A percentile compares a stretch with the other conserved stretches of the same genome.
Evolutionary conservation across 2,329 filamentous ascomycete genomes (phyloP).

Genomic region (Talaromyces sp.): DNA sequence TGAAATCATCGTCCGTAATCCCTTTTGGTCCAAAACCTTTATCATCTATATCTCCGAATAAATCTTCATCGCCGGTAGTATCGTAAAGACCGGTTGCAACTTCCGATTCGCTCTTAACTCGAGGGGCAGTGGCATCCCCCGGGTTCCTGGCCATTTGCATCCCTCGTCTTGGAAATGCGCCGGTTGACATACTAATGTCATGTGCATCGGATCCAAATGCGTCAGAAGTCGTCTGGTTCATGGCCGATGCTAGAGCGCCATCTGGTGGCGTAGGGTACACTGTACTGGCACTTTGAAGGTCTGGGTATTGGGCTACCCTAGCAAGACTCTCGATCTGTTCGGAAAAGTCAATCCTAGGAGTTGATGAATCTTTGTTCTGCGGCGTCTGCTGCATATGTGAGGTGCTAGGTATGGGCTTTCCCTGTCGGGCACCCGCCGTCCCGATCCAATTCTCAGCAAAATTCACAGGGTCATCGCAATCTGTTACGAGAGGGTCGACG

Average conservation of each 20-base stretch:
- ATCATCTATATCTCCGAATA: constrained; percentile 55
- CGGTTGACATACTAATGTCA: constrained; percentile 18
- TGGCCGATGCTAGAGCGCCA: constrained; percentile 32
- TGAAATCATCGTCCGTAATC: constrained; percentile 60
- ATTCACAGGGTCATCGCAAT: constrained; percentile 33
- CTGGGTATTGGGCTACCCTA: constrained; percentile 32
- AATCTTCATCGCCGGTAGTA: constrained; percentile 46
- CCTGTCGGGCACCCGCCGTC: constrained; percentile 20
- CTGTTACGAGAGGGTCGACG: constrained; percentile 13
- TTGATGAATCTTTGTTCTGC: constrained; percentile 19
- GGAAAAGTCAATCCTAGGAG: constrained; percentile 19
- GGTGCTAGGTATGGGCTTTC: constrained; percentile 12
- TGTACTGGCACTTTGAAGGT: constrained; percentile 36
- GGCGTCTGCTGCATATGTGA: constrained; percentile 16
- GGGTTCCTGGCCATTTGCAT: constrained; percentile 9
- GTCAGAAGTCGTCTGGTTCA: constrained; percentile 25
- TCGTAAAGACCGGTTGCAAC: constrained; percentile 38
- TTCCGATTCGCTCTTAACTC: constrained; percentile 19
- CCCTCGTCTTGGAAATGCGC: constrained; percentile 11
- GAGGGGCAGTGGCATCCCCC: constrained; percentile 14
- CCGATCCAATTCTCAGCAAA: constrained; percentile 39
- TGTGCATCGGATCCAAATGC: constrained; percentile 23
- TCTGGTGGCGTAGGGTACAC: constrained; percentile 53
- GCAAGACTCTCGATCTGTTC: constrained; percentile 35
- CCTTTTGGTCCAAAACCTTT: constrained; percentile 49